Evolutionary conservation across 2,329 filamentous ascomycete genomes (phyloP), one percentile per base, ranked within the genome.

Genomic region (Hortaea werneckii): DNA sequence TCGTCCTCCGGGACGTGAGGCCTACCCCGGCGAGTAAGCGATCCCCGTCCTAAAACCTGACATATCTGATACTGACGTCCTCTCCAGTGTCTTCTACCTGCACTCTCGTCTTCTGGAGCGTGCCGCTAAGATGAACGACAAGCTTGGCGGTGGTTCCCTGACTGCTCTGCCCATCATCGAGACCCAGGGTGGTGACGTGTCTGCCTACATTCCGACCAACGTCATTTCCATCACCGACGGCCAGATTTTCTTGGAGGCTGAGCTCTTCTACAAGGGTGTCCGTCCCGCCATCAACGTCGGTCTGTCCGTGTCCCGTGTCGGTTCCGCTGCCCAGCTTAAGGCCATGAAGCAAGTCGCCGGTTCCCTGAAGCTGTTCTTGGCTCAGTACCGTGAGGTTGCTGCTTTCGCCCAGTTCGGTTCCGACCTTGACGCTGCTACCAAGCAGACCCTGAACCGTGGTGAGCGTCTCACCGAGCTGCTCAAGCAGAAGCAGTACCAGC

Each of bases 271-370:
- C 87, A 98, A 98, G 87, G 92, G 92, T 94, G 77, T 98, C 74
- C 90, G 92, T 68, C 92, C 92, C 65, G 92, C 92, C 77, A 98
- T 98, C 74, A 98, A 98, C 82, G 92, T 98, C 85, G 92, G 92
- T 92, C 87, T 98, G 63, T 98, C 92, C 65, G 92, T 98, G 64
- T 98, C 92, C 62, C 92, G 92, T 87, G 92, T 98, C 83, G 92
- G 92, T 71, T 98, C 92, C 67, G 87, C 92, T 71, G 92, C 92
- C 69, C 92, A 98, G 82, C 82, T 96, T 73, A 98, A 96, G 87
- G 89, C 92, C 76, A 98, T 98, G 92, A 98, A 98, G 83, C 92
- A 98, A 80, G 92, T 98, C 64, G 92, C 92, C 67, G 92, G 92
- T 82, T 96, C 90, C 61, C 80, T 98, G 68, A 98, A 98, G 83